A percentile compares a stretch with the other conserved stretches of the same genome.
These are phyloP conservation scores for Leishmania tropica DNA, from an alignment of 208 protist species.

Conservation along the genomic window DNA sequence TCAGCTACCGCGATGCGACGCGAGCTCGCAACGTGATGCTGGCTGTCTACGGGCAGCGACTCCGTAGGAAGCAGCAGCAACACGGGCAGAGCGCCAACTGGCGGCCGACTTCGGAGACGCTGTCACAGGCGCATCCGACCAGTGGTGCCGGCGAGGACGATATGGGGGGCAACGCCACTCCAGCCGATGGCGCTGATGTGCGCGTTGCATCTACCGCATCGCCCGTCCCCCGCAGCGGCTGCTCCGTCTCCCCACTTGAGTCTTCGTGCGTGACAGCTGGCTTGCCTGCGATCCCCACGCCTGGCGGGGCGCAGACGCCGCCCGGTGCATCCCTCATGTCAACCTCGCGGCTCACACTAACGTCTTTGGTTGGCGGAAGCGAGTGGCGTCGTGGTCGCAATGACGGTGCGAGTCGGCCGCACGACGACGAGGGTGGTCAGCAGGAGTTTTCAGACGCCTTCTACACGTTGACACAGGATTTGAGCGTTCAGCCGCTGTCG, in stretches of 20 bases:
- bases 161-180: not conserved
- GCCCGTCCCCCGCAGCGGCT: not conserved
- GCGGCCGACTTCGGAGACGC: not conserved
- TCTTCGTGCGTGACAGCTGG: not conserved
- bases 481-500: constrained; percentile 17
- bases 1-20: constrained; percentile 41
- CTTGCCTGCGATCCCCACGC: not conserved
- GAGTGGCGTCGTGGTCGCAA: not conserved
- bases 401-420: not conserved
- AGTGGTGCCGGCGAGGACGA: not conserved
- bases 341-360: constrained; percentile 6
- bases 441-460: not conserved
- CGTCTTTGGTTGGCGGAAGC: not conserved
- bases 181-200: not conserved
- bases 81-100: not conserved
- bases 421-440: not conserved
- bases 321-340: constrained; percentile 1
- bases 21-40: constrained; percentile 31
- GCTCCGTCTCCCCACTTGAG: constrained; percentile 3
- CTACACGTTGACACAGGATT: constrained; percentile 13
- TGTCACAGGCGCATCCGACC: not conserved
- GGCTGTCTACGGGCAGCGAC: constrained; percentile 21
- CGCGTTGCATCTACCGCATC: not conserved
- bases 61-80: not conserved
- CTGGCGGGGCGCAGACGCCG: not conserved